Percentiles rank a stretch among this genome's conserved stretches.
phyloP scores from a whole-genome alignment of 345 rosid genomes.

The Balakata baccata region DNA sequence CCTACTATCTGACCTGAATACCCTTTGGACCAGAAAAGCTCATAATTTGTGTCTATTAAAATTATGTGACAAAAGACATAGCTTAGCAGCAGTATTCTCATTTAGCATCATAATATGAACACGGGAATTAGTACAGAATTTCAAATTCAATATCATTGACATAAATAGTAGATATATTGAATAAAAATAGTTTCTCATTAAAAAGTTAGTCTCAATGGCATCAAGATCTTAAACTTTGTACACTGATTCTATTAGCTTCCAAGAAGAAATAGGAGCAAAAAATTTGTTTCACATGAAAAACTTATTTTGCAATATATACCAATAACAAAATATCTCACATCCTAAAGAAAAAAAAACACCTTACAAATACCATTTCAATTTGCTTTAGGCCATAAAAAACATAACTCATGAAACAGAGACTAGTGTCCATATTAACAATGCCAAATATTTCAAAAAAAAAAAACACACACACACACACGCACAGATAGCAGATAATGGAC shows the following conservation, averaged over 20 bases:
- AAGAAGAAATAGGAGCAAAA: too few species aligned
- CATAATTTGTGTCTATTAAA: not conserved
- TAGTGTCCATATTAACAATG: not conserved
- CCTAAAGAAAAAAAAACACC: not conserved
- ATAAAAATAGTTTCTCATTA: too few species aligned
- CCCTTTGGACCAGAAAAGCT: not conserved
- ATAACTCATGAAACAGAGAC: not conserved
- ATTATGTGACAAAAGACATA: not conserved
- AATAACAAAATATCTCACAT: not conserved
- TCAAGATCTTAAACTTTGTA: too few species aligned
- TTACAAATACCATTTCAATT: not conserved
- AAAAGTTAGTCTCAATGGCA: too few species aligned
- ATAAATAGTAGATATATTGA: not conserved
- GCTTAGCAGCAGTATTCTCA: not conserved
- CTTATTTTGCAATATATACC: too few species aligned
- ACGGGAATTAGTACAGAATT: not conserved
- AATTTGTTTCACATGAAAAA: too few species aligned
- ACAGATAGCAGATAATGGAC: not conserved
- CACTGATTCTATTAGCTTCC: too few species aligned
- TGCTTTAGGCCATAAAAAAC: not conserved
- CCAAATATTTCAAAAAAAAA: not conserved
- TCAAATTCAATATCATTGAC: not conserved
- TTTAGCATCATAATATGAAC: not conserved
- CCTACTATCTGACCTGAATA: not conserved
- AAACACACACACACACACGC: too few species aligned